Evolutionary conservation across 2,329 filamentous ascomycete genomes (phyloP), one percentile per base, ranked within the genome.

Genomic region (Pyricularia sp.): DNA sequence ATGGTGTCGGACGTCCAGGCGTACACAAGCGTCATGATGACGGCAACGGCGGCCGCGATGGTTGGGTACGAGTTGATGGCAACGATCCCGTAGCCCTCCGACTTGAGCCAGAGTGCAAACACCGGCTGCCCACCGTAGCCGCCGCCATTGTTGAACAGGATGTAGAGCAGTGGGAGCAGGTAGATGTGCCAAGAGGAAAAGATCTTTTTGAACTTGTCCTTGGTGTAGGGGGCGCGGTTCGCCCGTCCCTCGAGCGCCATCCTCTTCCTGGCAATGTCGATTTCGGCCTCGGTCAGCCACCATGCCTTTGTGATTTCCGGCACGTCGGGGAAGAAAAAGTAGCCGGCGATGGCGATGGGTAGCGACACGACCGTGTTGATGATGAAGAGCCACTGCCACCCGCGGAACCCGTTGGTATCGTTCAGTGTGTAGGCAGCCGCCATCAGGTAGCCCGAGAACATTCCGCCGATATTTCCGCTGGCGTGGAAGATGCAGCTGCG

Each of bases 151-250:
- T 88, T 89, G 79, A 90, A 90, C 61, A 85, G 83, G 73, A 90
- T 81, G 68, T 90, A 91, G 1, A 90, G 76, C 0, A 85, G 68
- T 0, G 82, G 82, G 3, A 91, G 78, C 0, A 84, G 72, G 69
- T 88, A 91, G 1, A 91, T 85, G 71, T 88, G 88, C 88, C 89
- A 91, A 6, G 84, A 85, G 0, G 81, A 80, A 69, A 90, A 85
- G 23, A 90, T 90, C 72, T 84, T 85, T 75, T 81, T 82, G 58
- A 90, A 73, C 76, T 88, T 90, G 77, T 74, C 72, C 68, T 74
- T 75, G 0, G 79, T 81, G 69, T 77, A 82, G 0, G 77, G 76
- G 0, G 78, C 77, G 0, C 81, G 76, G 33, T 77, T 77, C 2
- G 81, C 81, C 4, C 81, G 79, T 0, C 82, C 82, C 71, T 84